Evolutionary conservation across 331 rosid genomes (phyloP), one percentile per base, ranked within the genome.

Genomic region (Prunus yedoensis): DNA sequence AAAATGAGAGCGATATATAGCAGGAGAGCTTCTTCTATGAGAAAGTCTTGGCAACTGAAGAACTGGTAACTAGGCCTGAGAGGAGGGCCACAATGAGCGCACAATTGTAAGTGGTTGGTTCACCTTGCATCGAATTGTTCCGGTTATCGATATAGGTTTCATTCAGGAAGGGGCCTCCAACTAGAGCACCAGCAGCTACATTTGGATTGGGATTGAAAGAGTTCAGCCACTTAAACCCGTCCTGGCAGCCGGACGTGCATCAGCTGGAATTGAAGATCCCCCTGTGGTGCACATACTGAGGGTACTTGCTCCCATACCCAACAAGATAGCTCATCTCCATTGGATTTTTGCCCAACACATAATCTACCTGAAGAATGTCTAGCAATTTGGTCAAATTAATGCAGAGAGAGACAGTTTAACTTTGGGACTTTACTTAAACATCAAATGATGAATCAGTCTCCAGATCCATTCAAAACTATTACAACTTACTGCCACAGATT

Each of bases 261-360:
- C 77, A 60, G 69, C 74, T 51, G 96, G 91, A 77, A 89, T 91
- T 16, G 93, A 91, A 70, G 93, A 78, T 83, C n/a, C 90, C 95
- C 62, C 90, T 88, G 52, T 89, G 93, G 84, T 85, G 91, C 30
- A 88, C 83, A 56, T 82, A 77, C 71, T 75, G 81, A 14, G 97
- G 93, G 81, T 82, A 89, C 41, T 78, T 47, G 63, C 38, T 78
- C 56, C 90, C 91, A 71, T 77, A 85, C 17, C 93, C 96, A 30
- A 91, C 90, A 53, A 89, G 75, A 81, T 82, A 86, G 70, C 97
- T 91, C 88, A 89, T 86, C 74, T 66, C 60, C 86, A 85, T 47
- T 0, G 89, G 91, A 81, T 88, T 89, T 62, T 82, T 52, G 0
- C 96, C 90, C 80, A 88, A 72, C 20, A 84, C 84, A 45, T 89